Percentiles rank a stretch among this genome's conserved stretches.
Evolutionary conservation across 2,329 filamentous ascomycete species (phyloP).

Genomic region (Epichloe elymi): DNA sequence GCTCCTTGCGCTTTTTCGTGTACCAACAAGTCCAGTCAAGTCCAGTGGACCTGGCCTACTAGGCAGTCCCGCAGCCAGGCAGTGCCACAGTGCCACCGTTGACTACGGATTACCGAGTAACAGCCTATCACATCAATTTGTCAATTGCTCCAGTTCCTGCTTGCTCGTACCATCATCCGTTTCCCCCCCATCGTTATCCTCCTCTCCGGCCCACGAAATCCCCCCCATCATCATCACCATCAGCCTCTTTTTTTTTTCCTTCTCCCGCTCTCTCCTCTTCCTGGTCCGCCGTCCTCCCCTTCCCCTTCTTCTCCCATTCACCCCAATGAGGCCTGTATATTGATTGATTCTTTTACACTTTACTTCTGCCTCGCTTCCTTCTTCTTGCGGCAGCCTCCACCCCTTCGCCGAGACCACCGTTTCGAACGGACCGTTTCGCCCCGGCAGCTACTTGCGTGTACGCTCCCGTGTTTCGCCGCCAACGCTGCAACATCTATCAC

Average conservation of each 20-base stretch:
- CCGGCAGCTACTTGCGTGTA: not conserved
- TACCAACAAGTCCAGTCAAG: too few species aligned
- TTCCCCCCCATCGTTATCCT: not conserved
- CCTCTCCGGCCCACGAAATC: conserved; percentile 1
- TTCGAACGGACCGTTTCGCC: conserved; percentile 3
- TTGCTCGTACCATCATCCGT: not conserved
- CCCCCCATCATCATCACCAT: conserved; percentile 10
- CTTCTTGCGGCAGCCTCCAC: not conserved
- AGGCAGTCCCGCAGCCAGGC: not conserved
- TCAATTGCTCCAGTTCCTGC: not conserved
- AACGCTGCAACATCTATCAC: not conserved
- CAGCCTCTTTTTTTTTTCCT: conserved; percentile 11
- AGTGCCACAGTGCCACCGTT: not conserved
- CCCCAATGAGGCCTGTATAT: conserved; percentile 24
- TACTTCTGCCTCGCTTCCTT: conserved; percentile 15
- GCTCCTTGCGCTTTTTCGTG: not conserved
- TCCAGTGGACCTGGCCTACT: not conserved
- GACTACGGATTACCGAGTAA: not conserved
- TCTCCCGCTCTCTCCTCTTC: conserved; percentile 11
- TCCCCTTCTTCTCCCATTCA: conserved; percentile 4
- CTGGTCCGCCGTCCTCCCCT: conserved; percentile 5
- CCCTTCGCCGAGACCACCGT: not conserved
- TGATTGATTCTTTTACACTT: conserved; percentile 20
- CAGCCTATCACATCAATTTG: not conserved
- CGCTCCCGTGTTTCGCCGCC: not conserved